These are phyloP conservation scores for Clathrus columnatus DNA, from an alignment of 768 basidiomycete species.

Conservation along the genomic window DNA sequence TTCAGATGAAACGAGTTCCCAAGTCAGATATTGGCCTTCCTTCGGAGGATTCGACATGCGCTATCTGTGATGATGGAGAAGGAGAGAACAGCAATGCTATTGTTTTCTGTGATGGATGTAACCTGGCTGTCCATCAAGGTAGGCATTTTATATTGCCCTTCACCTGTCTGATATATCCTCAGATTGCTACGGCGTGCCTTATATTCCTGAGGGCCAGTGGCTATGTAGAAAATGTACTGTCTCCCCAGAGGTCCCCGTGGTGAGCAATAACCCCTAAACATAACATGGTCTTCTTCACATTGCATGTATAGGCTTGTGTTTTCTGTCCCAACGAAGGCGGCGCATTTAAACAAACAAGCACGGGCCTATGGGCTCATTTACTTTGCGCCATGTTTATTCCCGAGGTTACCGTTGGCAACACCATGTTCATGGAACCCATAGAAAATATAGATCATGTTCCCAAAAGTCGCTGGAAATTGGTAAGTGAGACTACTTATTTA, in stretches of 20 bases:
- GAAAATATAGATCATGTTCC: constrained; percentile 81
- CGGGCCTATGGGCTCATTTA: constrained; percentile 92
- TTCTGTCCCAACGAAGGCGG: constrained; percentile 95
- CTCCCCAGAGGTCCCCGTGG: constrained; percentile 92
- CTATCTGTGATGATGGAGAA: constrained; percentile 96
- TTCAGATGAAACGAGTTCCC: constrained; percentile 85
- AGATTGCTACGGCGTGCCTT: constrained; percentile 99
- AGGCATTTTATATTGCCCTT: constrained; percentile 14
- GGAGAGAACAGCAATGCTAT: constrained; percentile 99
- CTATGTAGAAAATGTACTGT: constrained; percentile 97
- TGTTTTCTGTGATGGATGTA: constrained; percentile 98
- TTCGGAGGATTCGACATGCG: constrained; percentile 92
- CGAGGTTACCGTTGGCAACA: constrained; percentile 86
- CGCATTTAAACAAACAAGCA: constrained; percentile 93
- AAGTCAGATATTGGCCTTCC: constrained; percentile 82
- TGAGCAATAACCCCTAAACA: constrained; percentile 30
- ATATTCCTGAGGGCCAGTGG: constrained; percentile 99
- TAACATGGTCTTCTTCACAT: not conserved
- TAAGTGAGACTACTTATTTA: constrained; percentile 32
- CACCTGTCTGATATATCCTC: not conserved
- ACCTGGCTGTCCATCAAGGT: constrained; percentile 99
- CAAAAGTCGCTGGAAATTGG: constrained; percentile 90
- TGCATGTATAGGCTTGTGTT: constrained; percentile 63
- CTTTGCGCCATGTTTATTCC: constrained; percentile 98
- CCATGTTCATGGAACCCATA: constrained; percentile 97